Evolutionary conservation across 805 yeast species (phyloP).

Genomic region (Candida sithepensis): DNA sequence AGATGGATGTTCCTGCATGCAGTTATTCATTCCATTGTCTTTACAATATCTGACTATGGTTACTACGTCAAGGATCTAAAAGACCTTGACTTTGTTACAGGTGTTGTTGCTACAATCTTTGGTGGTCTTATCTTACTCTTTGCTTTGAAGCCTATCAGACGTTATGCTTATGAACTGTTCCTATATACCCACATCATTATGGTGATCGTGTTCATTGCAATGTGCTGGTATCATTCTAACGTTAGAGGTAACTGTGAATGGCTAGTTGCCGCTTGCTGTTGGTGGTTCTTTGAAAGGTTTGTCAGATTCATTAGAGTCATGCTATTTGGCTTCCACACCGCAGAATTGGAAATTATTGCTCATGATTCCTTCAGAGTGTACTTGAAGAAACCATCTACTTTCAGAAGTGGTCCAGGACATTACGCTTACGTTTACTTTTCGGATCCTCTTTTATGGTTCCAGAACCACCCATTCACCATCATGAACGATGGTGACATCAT

Average conservation of each 20-base stretch:
- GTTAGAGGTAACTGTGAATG: slow-evolving; percentile 33
- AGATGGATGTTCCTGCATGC: slow-evolving; percentile 41
- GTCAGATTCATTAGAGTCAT: slow-evolving; percentile 34
- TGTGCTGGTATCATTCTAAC: slow-evolving; percentile 56
- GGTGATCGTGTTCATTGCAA: slow-evolving; percentile 49
- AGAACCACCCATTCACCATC: slow-evolving; percentile 70
- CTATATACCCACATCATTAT: slow-evolving; percentile 53
- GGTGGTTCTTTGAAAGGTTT: slow-evolving; percentile 52
- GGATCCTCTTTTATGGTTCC: slow-evolving; percentile 52
- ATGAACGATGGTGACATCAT: slow-evolving; percentile 38
- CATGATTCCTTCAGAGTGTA: slow-evolving; percentile 41
- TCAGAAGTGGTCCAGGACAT: slow-evolving; percentile 50
- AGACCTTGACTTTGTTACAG: slow-evolving; percentile 24
- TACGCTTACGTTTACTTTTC: slow-evolving; percentile 56
- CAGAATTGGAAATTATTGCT: slow-evolving; percentile 17
- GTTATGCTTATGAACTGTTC: slow-evolving; percentile 56
- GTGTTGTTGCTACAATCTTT: slow-evolving; percentile 39
- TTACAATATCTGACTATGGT: slow-evolving; percentile 23
- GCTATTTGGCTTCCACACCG: slow-evolving; percentile 23
- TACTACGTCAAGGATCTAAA: slow-evolving; percentile 7
- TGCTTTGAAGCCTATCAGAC: slow-evolving; percentile 50
- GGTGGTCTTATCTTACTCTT: slow-evolving; percentile 44
- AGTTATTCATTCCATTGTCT: slow-evolving; percentile 38
- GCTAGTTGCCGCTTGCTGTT: slow-evolving; percentile 36
- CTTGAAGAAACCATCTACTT: slow-evolving; percentile 48